Evolutionary conservation across 176 grass and related monocot genomes (phyloP).

Genomic region (Rhynchospora pubera): DNA sequence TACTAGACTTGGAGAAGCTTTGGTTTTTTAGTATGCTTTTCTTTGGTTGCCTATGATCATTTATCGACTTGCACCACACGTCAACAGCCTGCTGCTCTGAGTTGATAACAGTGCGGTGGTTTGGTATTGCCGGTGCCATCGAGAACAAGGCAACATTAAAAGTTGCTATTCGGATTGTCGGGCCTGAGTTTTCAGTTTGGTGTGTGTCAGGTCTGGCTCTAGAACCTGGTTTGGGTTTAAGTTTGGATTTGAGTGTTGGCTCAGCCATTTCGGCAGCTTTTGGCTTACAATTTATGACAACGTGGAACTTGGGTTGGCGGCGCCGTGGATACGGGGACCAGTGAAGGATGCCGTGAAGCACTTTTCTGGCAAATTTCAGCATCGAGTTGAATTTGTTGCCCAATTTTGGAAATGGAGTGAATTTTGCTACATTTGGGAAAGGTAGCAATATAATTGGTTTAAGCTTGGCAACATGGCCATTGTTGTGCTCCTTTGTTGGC

Average conservation of each 20-base stretch:
- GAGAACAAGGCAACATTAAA: conserved; percentile 98
- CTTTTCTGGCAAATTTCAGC: conserved; percentile 20
- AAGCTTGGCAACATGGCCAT: conserved; percentile 11
- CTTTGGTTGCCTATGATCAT: conserved; percentile 30
- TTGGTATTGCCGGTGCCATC: conserved; percentile 49
- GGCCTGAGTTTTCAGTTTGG: neutral
- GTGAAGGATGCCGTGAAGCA: conserved; percentile 28
- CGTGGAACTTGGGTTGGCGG: conserved; percentile 37
- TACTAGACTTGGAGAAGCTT: conserved; percentile 38
- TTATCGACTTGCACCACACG: neutral
- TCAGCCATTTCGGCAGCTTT: neutral
- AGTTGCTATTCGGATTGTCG: conserved; percentile 67
- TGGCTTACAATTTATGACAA: conserved; percentile 21
- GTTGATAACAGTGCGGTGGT: neutral
- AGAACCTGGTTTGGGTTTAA: neutral
- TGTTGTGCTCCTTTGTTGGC: conserved; percentile 3
- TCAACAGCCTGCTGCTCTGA: neutral
- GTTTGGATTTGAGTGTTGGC: neutral
- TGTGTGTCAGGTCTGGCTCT: neutral
- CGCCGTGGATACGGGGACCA: conserved; percentile 39
- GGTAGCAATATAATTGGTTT: conserved; percentile 24
- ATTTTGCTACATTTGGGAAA: conserved; percentile 8
- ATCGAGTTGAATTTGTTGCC: conserved; percentile 13
- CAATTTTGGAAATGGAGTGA: neutral
- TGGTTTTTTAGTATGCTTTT: conserved; percentile 88